A percentile compares a stretch with the other conserved stretches of the same genome.
These are phyloP conservation scores for sorghum (Sorghum bicolor) DNA, from an alignment of 176 grass and related monocot genomes.

Conservation along the genomic window Sorghum_bicolor_NCBIv3 NC_012872.2:58144001-58144500, in stretches of 20 bases:
- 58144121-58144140: background rate
- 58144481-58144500: background rate
- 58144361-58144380: background rate
- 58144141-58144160: background rate
- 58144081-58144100: background rate
- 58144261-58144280: background rate
- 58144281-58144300: background rate
- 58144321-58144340: background rate
- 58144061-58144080: background rate
- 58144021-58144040: too few species aligned
- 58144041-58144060: background rate
- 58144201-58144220: background rate
- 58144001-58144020: too few species aligned
- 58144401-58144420: background rate
- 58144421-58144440: conserved; percentile 1
- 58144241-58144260: background rate
- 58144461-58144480: background rate
- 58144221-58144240: background rate
- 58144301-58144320: background rate
- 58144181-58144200: background rate
- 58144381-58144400: background rate
- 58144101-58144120: background rate
- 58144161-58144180: background rate
- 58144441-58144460: background rate
- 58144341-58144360: background rate